phyloP scores from a whole-genome alignment of 225 moss, liverwort and hornwort genomes.

The Bryum argenteum region DNA sequence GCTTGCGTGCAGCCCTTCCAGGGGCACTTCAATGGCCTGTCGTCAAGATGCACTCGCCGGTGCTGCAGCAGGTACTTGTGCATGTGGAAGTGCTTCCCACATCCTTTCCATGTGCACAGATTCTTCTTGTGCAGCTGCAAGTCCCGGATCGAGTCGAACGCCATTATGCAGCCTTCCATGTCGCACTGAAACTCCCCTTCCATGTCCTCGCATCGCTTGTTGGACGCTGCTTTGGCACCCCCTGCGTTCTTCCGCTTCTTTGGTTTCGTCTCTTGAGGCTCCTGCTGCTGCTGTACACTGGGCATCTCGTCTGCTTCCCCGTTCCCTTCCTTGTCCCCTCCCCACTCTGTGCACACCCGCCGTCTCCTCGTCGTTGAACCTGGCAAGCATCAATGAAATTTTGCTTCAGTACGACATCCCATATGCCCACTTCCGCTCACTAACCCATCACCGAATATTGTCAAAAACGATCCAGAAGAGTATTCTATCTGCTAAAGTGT shows the following conservation, averaged over 20 bases:
- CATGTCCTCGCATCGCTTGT: conserved; percentile 44
- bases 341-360: conserved; percentile 55
- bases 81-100: conserved; percentile 91
- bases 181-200: conserved; percentile 91
- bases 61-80: conserved; percentile 96
- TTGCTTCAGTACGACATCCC: background rate
- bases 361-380: conserved; percentile 58
- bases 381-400: conserved; percentile 21
- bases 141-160: conserved; percentile 76
- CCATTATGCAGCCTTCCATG: conserved; percentile 93
- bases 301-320: conserved; percentile 27
- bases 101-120: conserved; percentile 91
- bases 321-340: conserved; percentile 40
- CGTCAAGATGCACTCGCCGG: conserved; percentile 88
- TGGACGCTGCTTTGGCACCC: conserved; percentile 25
- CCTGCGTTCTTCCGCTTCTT: conserved; percentile 42
- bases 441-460: too few species aligned
- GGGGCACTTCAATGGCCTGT: conserved; percentile 91
- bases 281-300: conserved; percentile 25
- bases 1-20: conserved; percentile 81
- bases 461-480: too few species aligned
- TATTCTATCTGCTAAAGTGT: too few species aligned
- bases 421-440: too few species aligned
- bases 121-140: conserved; percentile 84
- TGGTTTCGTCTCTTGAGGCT: conserved; percentile 36